These are phyloP conservation scores for Claviceps purpurea DNA, from an alignment of 2,329 filamentous ascomycete species.

Conservation along the genomic window DNA sequence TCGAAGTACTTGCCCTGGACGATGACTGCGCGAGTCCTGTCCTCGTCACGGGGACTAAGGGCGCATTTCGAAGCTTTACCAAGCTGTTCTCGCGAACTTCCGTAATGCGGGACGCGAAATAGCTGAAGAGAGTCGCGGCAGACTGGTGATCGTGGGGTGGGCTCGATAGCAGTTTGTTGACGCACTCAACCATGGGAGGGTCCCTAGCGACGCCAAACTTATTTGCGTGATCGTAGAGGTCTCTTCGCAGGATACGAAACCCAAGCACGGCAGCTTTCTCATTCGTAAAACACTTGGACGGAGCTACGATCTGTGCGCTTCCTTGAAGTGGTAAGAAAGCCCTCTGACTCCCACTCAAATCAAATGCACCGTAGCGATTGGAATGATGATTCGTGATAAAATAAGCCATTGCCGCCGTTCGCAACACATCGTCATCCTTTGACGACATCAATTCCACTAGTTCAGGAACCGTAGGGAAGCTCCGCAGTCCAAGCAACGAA, in stretches of 20 bases:
- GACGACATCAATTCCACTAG: slow-evolving; percentile 67
- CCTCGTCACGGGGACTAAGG: slow-evolving; percentile 56
- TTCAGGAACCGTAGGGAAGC: slow-evolving; percentile 57
- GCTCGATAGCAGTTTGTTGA: slow-evolving; percentile 55
- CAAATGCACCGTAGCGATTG: slow-evolving; percentile 59
- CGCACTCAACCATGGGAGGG: slow-evolving; percentile 64
- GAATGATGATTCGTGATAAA: slow-evolving; percentile 68
- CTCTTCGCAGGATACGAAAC: slow-evolving; percentile 62
- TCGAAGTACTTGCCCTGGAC: slow-evolving; percentile 20
- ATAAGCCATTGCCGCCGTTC: slow-evolving; percentile 63
- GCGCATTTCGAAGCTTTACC: slow-evolving; percentile 46
- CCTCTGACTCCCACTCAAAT: slow-evolving; percentile 39
- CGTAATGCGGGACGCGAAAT: slow-evolving; percentile 63
- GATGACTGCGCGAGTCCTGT: slow-evolving; percentile 14
- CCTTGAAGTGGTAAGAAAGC: slow-evolving; percentile 63
- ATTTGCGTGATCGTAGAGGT: slow-evolving; percentile 64
- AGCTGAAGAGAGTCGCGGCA: slow-evolving; percentile 64
- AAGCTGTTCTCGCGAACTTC: slow-evolving; percentile 55
- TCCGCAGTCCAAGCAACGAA: slow-evolving; percentile 55
- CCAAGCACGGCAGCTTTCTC: slow-evolving; percentile 62
- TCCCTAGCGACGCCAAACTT: slow-evolving; percentile 81
- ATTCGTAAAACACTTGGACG: slow-evolving; percentile 72
- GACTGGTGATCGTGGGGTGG: slow-evolving; percentile 56
- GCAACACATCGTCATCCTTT: slow-evolving; percentile 38
- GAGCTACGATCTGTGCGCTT: slow-evolving; percentile 53